These are phyloP conservation scores for Penicillium maclennaniae DNA, from an alignment of 495 filamentous ascomycete genomes.

Conservation along the genomic window DNA sequence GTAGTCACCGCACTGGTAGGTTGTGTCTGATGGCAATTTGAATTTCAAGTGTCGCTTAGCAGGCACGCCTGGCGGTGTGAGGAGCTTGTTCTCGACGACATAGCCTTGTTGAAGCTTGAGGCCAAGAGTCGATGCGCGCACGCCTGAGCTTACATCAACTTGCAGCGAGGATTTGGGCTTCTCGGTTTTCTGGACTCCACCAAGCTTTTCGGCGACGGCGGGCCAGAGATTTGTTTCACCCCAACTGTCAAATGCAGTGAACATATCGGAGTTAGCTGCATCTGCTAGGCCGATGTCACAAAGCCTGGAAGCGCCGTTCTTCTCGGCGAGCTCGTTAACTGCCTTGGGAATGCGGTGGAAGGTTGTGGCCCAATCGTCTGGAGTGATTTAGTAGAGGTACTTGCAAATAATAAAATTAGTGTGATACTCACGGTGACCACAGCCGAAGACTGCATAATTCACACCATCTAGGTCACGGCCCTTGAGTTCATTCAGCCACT, in stretches of 20 bases:
- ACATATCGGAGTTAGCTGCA: constrained; percentile 60
- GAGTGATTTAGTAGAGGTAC: not conserved
- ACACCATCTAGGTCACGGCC: constrained; percentile 48
- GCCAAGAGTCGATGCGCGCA: constrained; percentile 56
- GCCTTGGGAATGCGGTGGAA: constrained; percentile 69
- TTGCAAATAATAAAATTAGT: not conserved
- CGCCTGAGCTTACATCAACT: constrained; percentile 55
- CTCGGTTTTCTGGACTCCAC: constrained; percentile 25
- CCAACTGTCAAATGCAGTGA: constrained; percentile 70
- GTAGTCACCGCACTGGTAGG: constrained; percentile 71
- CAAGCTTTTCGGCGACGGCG: constrained; percentile 47
- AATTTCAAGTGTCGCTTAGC: constrained; percentile 65
- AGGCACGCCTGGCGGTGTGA: constrained; percentile 53
- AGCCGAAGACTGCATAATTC: constrained; percentile 61
- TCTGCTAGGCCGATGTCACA: constrained; percentile 57
- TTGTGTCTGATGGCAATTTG: constrained; percentile 59
- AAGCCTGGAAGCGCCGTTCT: constrained; percentile 52
- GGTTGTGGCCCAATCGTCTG: constrained; percentile 62
- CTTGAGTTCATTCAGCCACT: constrained; percentile 57
- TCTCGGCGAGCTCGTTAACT: constrained; percentile 49
- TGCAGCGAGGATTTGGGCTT: constrained; percentile 39
- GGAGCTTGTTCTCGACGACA: constrained; percentile 50
- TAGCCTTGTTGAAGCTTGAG: constrained; percentile 63
- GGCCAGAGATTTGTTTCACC: constrained; percentile 64
- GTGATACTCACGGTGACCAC: constrained; percentile 34